A percentile compares a stretch with the other conserved stretches of the same genome.
These are phyloP conservation scores for Xylaria cubensis DNA, from an alignment of 495 filamentous ascomycete species.

Conservation along the genomic window DNA sequence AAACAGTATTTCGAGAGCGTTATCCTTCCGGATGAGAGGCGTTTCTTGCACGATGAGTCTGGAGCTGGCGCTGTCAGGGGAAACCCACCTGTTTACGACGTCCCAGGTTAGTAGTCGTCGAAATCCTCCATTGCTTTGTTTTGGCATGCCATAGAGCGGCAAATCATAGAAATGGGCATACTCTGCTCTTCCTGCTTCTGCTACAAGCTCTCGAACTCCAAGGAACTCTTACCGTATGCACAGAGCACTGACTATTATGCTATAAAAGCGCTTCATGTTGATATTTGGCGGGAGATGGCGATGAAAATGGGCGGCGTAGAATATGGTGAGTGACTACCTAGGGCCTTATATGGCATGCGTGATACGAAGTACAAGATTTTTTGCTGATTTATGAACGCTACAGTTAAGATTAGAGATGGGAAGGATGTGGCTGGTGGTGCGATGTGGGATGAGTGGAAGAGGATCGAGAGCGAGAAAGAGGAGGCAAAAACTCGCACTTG, in stretches of 20 bases:
- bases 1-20: conserved; percentile 4
- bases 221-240: background rate
- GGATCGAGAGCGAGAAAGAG: background rate
- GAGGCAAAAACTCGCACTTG: background rate
- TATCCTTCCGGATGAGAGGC: conserved; percentile 24
- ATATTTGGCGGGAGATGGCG: conserved; percentile 26
- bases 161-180: background rate
- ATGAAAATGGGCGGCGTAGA: conserved; percentile 21
- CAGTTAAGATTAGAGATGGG: conserved; percentile 18
- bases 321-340: background rate
- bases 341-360: background rate
- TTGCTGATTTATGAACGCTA: background rate
- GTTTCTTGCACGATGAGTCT: conserved; percentile 28
- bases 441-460: conserved; percentile 15
- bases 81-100: conserved; percentile 22
- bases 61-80: conserved; percentile 16
- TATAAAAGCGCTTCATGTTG: background rate
- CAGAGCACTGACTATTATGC: background rate
- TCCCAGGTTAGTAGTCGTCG: conserved; percentile 2
- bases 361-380: background rate
- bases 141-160: background rate
- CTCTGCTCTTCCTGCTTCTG: background rate
- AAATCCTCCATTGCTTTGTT: background rate
- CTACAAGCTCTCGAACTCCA: background rate
- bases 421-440: conserved; percentile 5